Percentiles rank a stretch among this genome's conserved stretches.
These are phyloP conservation scores for Globisporangium irregulare DNA, from an alignment of 352 stramenopile genomes.

Conservation along the genomic window DNA sequence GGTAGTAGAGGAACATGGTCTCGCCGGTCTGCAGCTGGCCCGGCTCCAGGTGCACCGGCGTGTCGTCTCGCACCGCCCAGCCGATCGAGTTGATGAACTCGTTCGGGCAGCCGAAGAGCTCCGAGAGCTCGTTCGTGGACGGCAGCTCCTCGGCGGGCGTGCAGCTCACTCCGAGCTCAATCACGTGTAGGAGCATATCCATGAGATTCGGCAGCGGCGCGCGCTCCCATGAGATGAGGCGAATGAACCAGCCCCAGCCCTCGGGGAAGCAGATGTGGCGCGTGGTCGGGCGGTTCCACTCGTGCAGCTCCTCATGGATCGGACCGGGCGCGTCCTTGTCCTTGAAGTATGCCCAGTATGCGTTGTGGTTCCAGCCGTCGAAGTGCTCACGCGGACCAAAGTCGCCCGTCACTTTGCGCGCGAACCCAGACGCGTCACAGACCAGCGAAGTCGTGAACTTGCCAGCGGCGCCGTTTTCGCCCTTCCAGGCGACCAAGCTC, in stretches of 20 bases:
- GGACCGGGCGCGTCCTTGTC: background rate
- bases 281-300: background rate
- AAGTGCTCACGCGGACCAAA: background rate
- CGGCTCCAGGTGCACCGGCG: background rate
- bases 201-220: slow-evolving; percentile 1
- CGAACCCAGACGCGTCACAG: background rate
- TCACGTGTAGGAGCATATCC: slow-evolving; percentile 1
- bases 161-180: background rate
- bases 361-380: slow-evolving; percentile 3
- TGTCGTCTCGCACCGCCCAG: background rate
- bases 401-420: background rate
- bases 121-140: background rate
- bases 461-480: background rate
- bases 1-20: slow-evolving; percentile 4
- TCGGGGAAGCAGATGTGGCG: slow-evolving; percentile 4
- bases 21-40: background rate
- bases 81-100: background rate
- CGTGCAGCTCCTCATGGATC: background rate
- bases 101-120: background rate
- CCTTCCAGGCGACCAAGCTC: background rate
- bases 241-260: slow-evolving; percentile 3
- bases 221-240: slow-evolving; percentile 3
- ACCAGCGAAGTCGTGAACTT: background rate
- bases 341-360: slow-evolving; percentile 5
- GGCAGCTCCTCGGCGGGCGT: background rate